These are phyloP conservation scores for Coemansia sp. DNA, from an alignment of 192 early-diverging fungal species.

Conservation along the genomic window DNA sequence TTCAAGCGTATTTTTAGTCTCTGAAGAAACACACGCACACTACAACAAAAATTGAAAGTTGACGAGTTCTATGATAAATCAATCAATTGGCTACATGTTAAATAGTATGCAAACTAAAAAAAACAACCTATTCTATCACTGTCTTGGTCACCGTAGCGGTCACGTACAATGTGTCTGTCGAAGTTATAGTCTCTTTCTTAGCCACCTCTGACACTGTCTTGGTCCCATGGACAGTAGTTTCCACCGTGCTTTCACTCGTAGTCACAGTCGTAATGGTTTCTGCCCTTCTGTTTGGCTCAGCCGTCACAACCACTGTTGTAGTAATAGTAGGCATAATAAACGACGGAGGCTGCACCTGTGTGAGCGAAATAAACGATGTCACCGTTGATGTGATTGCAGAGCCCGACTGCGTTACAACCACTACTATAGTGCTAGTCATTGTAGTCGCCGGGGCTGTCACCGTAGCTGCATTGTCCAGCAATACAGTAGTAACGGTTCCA, in stretches of 20 bases:
- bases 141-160: constrained; percentile 4
- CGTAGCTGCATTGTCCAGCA: background rate
- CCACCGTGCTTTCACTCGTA: background rate
- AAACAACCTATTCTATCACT: background rate
- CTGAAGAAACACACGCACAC: background rate
- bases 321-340: background rate
- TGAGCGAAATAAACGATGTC: background rate
- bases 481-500: background rate
- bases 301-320: background rate
- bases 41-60: no score
- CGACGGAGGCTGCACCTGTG: background rate
- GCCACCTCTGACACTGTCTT: background rate
- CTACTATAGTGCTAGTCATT: constrained; percentile 2
- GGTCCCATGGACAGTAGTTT: background rate
- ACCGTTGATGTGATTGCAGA: background rate
- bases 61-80: background rate
- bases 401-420: background rate
- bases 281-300: background rate
- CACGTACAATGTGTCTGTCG: constrained; percentile 9
- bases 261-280: background rate
- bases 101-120: background rate
- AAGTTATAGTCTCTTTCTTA: background rate
- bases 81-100: background rate
- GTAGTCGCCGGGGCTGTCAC: background rate
- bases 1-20: background rate